These are phyloP conservation scores for Amphicarpaea edgeworthii DNA, from an alignment of 306 rosid species.

Conservation along the genomic window DNA sequence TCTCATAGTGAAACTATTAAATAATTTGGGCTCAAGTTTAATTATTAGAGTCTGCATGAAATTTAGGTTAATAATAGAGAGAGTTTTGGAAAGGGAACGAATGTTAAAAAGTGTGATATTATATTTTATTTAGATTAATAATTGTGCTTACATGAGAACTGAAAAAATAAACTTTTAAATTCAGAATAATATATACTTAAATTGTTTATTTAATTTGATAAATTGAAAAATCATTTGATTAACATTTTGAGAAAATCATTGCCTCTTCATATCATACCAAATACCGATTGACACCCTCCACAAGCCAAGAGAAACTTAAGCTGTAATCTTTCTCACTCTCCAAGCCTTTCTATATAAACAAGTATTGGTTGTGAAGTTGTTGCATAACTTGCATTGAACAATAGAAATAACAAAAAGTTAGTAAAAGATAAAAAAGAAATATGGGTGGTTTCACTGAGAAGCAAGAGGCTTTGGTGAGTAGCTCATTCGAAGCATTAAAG, in stretches of 20 bases:
- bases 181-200: background rate
- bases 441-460: slow-evolving; percentile 41
- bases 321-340: background rate
- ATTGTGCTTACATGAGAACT: background rate
- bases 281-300: background rate
- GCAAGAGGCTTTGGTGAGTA: slow-evolving; percentile 41
- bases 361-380: background rate
- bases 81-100: background rate
- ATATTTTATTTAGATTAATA: background rate
- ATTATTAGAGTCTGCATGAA: too few species aligned
- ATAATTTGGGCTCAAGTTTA: background rate
- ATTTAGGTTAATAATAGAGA: too few species aligned
- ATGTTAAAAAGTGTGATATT: background rate
- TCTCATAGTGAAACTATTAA: background rate
- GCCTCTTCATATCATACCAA: background rate
- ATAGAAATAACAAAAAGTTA: background rate
- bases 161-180: background rate
- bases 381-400: background rate
- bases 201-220: background rate
- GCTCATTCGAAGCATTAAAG: slow-evolving; percentile 37
- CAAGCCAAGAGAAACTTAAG: background rate
- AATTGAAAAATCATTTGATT: background rate
- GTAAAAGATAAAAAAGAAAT: background rate
- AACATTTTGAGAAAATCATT: background rate
- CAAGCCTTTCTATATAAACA: background rate